Evolutionary conservation across 495 filamentous ascomycete genomes (phyloP), one percentile per base, ranked within the genome.

Genomic region (Echria macrotheca): DNA sequence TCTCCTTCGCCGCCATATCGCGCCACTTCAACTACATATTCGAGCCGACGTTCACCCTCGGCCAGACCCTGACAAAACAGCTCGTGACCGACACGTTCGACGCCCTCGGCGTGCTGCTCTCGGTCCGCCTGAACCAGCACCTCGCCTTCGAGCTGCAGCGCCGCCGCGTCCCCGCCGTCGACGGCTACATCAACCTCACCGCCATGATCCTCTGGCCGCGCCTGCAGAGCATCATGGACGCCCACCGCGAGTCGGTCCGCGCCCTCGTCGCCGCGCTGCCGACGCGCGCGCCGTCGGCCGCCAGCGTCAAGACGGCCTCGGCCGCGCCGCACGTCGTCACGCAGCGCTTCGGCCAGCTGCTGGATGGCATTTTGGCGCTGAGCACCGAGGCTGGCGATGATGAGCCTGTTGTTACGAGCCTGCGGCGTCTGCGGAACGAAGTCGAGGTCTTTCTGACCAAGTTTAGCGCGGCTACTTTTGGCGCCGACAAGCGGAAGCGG

Each of bases 131-230:
- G 11, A 97, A 93, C 59, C 94, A 98, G 56, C 87, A 89, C 54
- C 80, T 88, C 22, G 88, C 90, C 5, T 98, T 97, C 56, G 86
- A 95, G 64, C 76, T 96, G 6, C 93, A 98, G 64, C 79, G 93
- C 5, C 82, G 91, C 37, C 89, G 91, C 58, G 81, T 96, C 2
- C 94, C 93, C 8, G 83, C 88, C 3, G 83, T 86, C 2, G 93
- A 98, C 50, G 78, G 80, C 23, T 97, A 97, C 63, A 84, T 96
- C 58, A 98, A 97, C 64, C 90, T 83, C 14, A 93, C 89, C 18
- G 85, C 85, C 55, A 97, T 98, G 91, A 81, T 88, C 6, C 81
- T 98, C 4, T 98, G 93, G 93, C 93, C 93, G 4, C 84, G 90
- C 23, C 88, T 98, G 61, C 94, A 97, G 69, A 77, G 85, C 18